Base-by-base conservation (phyloP, 31 red algal genomes). In the Endocladia muricata region DNA sequence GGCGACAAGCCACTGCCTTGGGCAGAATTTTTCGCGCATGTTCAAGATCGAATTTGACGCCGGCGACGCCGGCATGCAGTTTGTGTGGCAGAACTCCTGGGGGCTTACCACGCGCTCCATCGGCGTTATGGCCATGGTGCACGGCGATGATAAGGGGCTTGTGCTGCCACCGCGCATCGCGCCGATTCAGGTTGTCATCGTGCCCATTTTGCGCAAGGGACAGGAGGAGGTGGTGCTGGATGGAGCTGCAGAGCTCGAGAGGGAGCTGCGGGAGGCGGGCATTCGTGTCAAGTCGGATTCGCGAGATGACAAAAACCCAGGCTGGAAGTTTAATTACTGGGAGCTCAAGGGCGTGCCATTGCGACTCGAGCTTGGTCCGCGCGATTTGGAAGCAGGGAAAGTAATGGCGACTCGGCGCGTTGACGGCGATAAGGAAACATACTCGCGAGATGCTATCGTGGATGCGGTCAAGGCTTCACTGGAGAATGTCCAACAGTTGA, bases 301-400 rank as follows among this genome's bases (percentile, higher is more conserved):
- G 25, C 84, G 96, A 3, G 77, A 80, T 7, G 85, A 94, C 58
- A 90, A 92, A 68, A 91, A 79, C 19, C 94, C 94, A 1, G 96
- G 96, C 5, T 92, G 86, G 88, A 99, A 99, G 64, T 93, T 92
- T 37, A 88, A 82, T 55, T 68, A 99, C 17, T 96, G 93, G 92
- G 96, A 93, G 47, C 77, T 91, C 19, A 87, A 89, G 61, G 96
- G 96, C 7, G 96, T 95, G 3, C 91, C 89, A 55, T 59, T 96
- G 57, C 67, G 96, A 37, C 36, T 99, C 26, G 96, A 99, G 66
- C 68, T 99, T 55, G 96, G 96, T 4, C 89, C 93, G 6, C 88
- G 90, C 54, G 96, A 99, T 41, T 57, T 98, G 37, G 81, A 94
- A 17, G 71, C 70, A 4, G 79, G 67, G 4, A 58, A 57, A 25